Percentiles rank a stretch among this genome's conserved stretches.
Conservation (phyloP, 352 stramenopile genomes). For the Heterotrichella gracilis region DNA sequence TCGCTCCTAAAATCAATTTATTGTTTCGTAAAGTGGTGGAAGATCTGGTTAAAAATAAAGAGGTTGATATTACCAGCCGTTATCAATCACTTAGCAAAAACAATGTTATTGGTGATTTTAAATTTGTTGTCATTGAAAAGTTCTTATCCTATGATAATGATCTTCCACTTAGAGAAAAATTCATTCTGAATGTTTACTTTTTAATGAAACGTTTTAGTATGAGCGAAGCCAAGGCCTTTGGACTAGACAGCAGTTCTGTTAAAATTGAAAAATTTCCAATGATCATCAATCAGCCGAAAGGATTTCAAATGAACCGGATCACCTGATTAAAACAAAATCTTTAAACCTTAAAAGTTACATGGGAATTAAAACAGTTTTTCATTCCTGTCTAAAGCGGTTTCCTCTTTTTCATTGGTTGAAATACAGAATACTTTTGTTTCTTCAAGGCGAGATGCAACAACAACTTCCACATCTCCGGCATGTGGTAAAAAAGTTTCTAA, state of each 20-base stretch:
- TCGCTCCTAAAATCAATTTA: neutral
- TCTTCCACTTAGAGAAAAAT: neutral
- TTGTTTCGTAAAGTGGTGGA: neutral
- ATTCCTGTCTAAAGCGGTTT: no score
- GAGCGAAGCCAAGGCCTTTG: neutral
- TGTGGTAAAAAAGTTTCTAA: neutral
- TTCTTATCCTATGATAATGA: neutral
- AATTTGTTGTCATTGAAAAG: neutral
- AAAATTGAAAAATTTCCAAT: conserved; percentile 10
- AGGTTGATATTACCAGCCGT: neutral
- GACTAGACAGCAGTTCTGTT: neutral
- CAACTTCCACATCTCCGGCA: neutral
- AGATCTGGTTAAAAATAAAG: neutral
- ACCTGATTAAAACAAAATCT: neutral
- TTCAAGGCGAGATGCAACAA: neutral
- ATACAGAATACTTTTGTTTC: neutral
- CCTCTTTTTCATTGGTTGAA: neutral
- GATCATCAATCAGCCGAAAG: neutral
- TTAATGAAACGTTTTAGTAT: neutral
- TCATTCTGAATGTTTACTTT: neutral
- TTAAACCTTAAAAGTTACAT: no score
- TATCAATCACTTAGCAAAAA: neutral
- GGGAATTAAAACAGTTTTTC: no score
- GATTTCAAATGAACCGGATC: neutral
- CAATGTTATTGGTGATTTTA: neutral